Evolutionary conservation across 176 grass and related monocot genomes (phyloP), one percentile per base, ranked within the genome.

Genomic region (Eragrostis curvula): DNA sequence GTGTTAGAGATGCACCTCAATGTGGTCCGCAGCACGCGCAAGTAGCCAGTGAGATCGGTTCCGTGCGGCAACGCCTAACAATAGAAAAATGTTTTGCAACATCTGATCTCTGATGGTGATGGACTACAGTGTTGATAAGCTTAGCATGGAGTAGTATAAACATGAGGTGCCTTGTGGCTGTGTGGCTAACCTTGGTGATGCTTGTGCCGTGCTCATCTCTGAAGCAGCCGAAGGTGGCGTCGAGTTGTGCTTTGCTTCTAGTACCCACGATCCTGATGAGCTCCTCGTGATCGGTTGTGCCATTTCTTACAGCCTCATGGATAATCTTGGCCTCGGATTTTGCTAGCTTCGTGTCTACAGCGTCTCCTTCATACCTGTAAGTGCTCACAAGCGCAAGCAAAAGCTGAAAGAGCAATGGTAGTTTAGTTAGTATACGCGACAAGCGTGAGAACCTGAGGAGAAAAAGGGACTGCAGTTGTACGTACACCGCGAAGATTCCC

Each of bases 181-280:
- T 36, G 36, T 29, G 46, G 40, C 74, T 68, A 55, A 97, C 91
- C 88, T 98, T 94, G 64, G 81, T 85, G 66, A 98, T 89, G 47
- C 85, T 81, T 61, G 64, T 55, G 21, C 72, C 40, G 41, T 86
- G 78, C 39, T 86, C 73, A 10, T 98, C 84, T 68, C 76, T 89
- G 81, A 89, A 98, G 78, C 74, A 88, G 59, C 74, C 81, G 59
- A 98, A 93, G 1, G 90, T 98, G 52, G 92, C 88, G 3, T 71
- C 29, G 21, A 98, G 86, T 51, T 98, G 95, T 14, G 92, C 84
- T 59, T 81, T 98, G 92, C 92, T 98, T 71, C 92, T 86, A 17
- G 95, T 93, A 16, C 88, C 75, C 73, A 95, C 53, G n/a, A 98
- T 89, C 83, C 95, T 90, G 21, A 92, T 86, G 59, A 91, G 69